A percentile compares a stretch with the other conserved stretches of the same genome.
Conservation (phyloP, 441 rosid species). For the Pelargonium exstipulatum region DNA sequence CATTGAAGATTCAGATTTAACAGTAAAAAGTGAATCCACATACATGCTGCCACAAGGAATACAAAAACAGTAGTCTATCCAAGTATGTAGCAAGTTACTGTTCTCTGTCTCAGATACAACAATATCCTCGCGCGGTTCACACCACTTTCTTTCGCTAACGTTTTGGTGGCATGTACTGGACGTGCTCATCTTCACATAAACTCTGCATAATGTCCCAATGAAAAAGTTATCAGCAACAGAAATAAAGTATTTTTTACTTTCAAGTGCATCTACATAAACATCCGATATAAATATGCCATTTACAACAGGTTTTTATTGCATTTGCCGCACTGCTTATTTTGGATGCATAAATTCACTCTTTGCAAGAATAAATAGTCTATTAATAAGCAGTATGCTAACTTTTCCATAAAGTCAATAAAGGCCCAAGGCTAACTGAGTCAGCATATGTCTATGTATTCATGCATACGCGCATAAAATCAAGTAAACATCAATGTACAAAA, state of each 20-base stretch:
- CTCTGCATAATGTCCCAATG: slow-evolving; percentile 37
- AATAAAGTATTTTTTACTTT: neutral
- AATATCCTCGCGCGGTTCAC: too few relatives aligned
- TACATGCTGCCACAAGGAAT: too few relatives aligned
- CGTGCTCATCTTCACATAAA: slow-evolving; percentile 65
- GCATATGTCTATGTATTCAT: neutral
- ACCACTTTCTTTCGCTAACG: slow-evolving; percentile 23
- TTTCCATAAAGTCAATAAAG: too few relatives aligned
- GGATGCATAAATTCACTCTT: too few relatives aligned
- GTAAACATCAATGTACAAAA: neutral
- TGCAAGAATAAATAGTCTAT: too few relatives aligned
- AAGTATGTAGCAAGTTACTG: neutral
- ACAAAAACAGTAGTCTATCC: too few relatives aligned
- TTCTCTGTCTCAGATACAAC: neutral
- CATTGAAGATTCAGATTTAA: too few relatives aligned
- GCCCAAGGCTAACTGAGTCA: neutral
- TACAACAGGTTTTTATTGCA: neutral
- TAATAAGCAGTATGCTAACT: too few relatives aligned
- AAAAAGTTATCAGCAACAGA: neutral
- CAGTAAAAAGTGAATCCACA: too few relatives aligned
- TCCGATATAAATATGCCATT: neutral
- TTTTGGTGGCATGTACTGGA: slow-evolving; percentile 71
- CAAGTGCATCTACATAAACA: neutral
- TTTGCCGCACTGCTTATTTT: neutral
- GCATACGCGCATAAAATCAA: neutral